Conservation (phyloP, 306 rosid species). For the Glycine tomentella region DNA sequence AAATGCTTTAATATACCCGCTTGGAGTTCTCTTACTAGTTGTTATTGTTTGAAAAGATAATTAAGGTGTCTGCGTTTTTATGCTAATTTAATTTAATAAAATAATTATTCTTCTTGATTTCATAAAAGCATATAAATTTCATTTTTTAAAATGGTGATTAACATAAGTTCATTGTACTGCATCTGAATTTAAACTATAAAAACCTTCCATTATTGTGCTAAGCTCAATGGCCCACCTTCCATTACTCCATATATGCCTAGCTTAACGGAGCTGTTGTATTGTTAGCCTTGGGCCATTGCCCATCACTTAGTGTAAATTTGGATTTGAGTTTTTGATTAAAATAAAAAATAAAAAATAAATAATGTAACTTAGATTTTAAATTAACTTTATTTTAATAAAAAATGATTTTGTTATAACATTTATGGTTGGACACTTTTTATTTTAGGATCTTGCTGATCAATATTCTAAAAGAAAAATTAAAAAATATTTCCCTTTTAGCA, state of each 20-base stretch:
- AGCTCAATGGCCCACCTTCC: not conserved
- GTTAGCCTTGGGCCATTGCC: not conserved
- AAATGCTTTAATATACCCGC: too few relatives aligned
- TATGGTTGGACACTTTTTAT: not conserved
- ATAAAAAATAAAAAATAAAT: not conserved
- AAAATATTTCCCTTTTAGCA: too few relatives aligned
- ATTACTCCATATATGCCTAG: not conserved
- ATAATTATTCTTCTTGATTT: constrained; percentile 3
- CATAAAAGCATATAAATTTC: not conserved
- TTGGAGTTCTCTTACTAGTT: too few relatives aligned
- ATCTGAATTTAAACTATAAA: not conserved
- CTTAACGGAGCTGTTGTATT: not conserved
- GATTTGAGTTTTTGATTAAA: not conserved
- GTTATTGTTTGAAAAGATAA: not conserved
- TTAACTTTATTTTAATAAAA: not conserved
- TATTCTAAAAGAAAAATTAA: too few relatives aligned
- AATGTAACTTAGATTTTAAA: not conserved
- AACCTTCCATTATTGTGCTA: constrained; percentile 15
- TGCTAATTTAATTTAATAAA: not conserved
- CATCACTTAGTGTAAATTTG: not conserved
- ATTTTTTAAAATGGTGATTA: not conserved
- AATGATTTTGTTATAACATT: not conserved
- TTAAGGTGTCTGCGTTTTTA: not conserved
- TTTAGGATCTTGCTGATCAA: too few relatives aligned
- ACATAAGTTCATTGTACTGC: not conserved